Evolutionary conservation across 208 protist genomes (phyloP).

Genomic region (Balamuthia mandrillaris): DNA sequence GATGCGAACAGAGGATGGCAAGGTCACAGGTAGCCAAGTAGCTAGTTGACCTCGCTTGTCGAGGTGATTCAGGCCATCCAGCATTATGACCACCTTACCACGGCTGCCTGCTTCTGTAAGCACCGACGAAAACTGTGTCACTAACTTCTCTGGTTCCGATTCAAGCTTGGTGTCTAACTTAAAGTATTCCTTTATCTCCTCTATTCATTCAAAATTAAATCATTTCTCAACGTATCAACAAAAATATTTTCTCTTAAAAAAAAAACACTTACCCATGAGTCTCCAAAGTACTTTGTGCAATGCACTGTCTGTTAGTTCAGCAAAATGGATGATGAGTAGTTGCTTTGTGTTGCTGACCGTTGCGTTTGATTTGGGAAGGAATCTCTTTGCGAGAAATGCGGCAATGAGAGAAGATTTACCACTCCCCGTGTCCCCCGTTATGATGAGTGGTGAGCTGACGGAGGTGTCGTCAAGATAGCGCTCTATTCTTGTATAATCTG

Average conservation of each 20-base stretch:
- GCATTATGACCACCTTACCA: background rate
- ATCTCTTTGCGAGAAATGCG: background rate
- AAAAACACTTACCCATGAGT: background rate
- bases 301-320: background rate
- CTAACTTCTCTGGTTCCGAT: background rate
- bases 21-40: background rate
- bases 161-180: background rate
- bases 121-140: slow-evolving; percentile 22
- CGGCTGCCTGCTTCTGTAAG: background rate
- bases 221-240: too few relatives aligned
- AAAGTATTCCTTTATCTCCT: background rate
- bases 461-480: too few relatives aligned
- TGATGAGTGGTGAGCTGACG: background rate
- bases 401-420: slow-evolving; percentile 29
- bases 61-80: slow-evolving; percentile 15
- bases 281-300: background rate
- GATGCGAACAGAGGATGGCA: background rate
- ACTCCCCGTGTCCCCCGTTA: background rate
- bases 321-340: slow-evolving; percentile 7
- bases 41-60: background rate
- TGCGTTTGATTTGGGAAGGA: too few relatives aligned
- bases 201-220: background rate
- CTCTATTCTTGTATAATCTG: too few relatives aligned
- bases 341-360: background rate
- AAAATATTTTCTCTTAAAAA: too few relatives aligned